Evolutionary conservation across 2,329 filamentous ascomycete species (phyloP).

Genomic region (Aaosphaeria pasadenensis): DNA sequence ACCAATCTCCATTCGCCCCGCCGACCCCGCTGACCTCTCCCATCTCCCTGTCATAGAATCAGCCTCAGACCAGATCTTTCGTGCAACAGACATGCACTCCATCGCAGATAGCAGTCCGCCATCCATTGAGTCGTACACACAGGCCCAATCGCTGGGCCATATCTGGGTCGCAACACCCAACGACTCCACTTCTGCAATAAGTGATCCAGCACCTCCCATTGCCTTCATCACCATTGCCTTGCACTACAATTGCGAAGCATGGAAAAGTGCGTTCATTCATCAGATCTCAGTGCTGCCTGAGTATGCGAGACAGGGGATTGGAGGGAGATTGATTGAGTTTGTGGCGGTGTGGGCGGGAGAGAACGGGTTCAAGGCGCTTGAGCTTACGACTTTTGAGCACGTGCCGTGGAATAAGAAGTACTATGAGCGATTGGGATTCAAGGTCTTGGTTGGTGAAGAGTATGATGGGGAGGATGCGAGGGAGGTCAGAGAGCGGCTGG

Average conservation of each 20-base stretch:
- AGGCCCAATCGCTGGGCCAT: neutral
- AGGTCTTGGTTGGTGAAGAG: slow-evolving; percentile 1
- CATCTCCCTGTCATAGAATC: neutral
- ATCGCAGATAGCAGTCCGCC: neutral
- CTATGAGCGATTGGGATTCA: neutral
- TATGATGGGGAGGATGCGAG: neutral
- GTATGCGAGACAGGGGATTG: neutral
- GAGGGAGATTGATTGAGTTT: neutral
- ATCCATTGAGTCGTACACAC: neutral
- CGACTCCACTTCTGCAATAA: neutral
- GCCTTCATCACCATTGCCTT: neutral
- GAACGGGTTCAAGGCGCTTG: neutral
- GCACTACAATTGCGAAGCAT: neutral
- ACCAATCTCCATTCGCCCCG: neutral
- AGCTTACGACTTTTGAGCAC: slow-evolving; percentile 1
- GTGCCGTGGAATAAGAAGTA: slow-evolving; percentile 1
- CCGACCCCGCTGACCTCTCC: neutral
- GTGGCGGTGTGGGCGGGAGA: neutral
- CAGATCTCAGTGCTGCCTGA: neutral
- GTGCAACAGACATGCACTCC: neutral
- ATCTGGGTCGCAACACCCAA: neutral
- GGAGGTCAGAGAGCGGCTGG: neutral
- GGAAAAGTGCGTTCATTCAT: neutral
- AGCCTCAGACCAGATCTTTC: neutral
- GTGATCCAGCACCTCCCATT: neutral